Percentiles rank a stretch among this genome's conserved stretches.
Evolutionary conservation across 2,329 filamentous ascomycete genomes (phyloP).

Genomic region (Dactylellina cionopaga): DNA sequence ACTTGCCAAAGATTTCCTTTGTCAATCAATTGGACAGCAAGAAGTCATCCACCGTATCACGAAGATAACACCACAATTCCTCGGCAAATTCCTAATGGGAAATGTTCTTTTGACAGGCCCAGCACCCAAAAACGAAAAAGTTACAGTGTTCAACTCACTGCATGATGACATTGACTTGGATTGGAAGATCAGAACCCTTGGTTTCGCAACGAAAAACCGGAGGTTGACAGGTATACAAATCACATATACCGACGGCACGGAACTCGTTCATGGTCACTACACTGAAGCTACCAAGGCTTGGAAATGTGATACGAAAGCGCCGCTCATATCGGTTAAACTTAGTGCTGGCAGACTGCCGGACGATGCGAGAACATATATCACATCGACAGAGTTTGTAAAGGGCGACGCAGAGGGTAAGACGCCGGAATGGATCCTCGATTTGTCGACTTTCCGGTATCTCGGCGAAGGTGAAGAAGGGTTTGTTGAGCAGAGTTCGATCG

Average conservation of each 20-base stretch:
- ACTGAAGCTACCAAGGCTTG: background rate
- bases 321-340: too few relatives aligned
- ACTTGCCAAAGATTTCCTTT: background rate
- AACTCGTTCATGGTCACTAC: background rate
- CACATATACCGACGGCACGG: background rate
- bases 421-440: conserved; percentile 3
- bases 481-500: background rate
- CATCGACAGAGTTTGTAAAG: background rate
- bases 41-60: background rate
- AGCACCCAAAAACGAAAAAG: background rate
- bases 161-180: background rate
- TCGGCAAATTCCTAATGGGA: conserved; percentile 1
- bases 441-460: conserved; percentile 3
- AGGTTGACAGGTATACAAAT: background rate
- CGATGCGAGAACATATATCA: too few relatives aligned
- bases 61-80: background rate
- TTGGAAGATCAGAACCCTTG: background rate
- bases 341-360: too few relatives aligned
- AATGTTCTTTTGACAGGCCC: background rate
- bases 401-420: background rate
- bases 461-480: background rate
- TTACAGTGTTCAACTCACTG: background rate
- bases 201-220: background rate
- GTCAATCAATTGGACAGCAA: background rate
- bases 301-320: background rate